Evolutionary conservation across 2,329 filamentous ascomycete genomes (phyloP).

Genomic region (Hymenoscyphus albidus): DNA sequence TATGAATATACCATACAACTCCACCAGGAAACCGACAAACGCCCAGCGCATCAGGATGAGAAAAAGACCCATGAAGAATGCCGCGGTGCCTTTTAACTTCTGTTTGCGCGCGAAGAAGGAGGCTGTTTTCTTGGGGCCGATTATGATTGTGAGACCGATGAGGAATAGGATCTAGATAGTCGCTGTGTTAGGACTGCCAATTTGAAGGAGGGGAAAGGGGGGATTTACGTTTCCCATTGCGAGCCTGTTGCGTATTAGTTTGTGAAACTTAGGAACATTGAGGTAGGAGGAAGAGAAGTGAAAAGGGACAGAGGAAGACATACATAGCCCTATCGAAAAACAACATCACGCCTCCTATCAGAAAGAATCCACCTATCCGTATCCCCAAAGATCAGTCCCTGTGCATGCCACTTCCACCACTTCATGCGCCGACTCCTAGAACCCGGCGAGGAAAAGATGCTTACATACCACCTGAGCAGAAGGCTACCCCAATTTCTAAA

Average conservation of each 20-base stretch:
- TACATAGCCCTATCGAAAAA: slow-evolving; percentile 98
- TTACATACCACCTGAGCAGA: slow-evolving; percentile 91
- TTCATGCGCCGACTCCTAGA: slow-evolving; percentile 16
- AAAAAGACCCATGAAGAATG: slow-evolving; percentile 77
- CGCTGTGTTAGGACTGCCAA: neutral
- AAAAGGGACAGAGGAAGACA: slow-evolving; percentile 35
- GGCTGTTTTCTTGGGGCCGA: slow-evolving; percentile 85
- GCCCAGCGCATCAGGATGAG: slow-evolving; percentile 91
- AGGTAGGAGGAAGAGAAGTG: slow-evolving; percentile 6
- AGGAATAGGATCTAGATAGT: slow-evolving; percentile 83
- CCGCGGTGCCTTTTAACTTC: slow-evolving; percentile 86
- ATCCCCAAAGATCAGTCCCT: slow-evolving; percentile 15
- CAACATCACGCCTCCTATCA: slow-evolving; percentile 88
- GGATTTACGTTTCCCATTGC: slow-evolving; percentile 78
- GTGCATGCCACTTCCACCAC: neutral
- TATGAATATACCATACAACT: slow-evolving; percentile 88
- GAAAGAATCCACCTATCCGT: slow-evolving; percentile 81
- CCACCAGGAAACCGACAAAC: slow-evolving; percentile 82
- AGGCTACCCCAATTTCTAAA: slow-evolving; percentile 90
- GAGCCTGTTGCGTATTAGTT: slow-evolving; percentile 54
- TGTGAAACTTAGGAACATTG: neutral
- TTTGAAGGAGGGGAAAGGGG: slow-evolving; percentile 13
- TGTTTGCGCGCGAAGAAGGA: slow-evolving; percentile 92
- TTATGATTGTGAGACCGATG: slow-evolving; percentile 91
- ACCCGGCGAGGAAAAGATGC: slow-evolving; percentile 10